Evolutionary conservation across 2,329 filamentous ascomycete species (phyloP).

Genomic region (Stenocarpella maydis): DNA sequence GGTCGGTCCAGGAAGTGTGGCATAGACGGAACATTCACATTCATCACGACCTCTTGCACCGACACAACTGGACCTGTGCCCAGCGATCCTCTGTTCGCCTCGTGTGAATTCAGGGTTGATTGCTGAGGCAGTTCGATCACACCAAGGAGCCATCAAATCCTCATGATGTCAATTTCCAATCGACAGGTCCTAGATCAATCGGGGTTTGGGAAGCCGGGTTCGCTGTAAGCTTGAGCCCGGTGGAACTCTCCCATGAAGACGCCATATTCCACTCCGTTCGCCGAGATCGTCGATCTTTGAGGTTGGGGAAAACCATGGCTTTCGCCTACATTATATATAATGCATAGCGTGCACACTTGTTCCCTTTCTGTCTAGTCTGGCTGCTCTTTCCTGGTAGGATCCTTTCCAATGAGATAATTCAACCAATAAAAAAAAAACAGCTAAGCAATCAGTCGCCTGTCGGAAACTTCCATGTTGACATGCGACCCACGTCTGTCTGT

Average conservation of each 20-base stretch:
- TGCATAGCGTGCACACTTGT: slow-evolving; percentile 2
- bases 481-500: too few species aligned
- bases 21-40: neutral
- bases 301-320: slow-evolving; percentile 90
- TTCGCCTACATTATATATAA: slow-evolving; percentile 66
- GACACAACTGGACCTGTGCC: slow-evolving; percentile 77
- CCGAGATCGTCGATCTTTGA: slow-evolving; percentile 91
- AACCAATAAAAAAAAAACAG: slow-evolving; percentile 8
- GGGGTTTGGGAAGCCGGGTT: slow-evolving; percentile 70
- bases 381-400: neutral
- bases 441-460: neutral
- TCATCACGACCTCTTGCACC: neutral
- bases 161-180: slow-evolving; percentile 90
- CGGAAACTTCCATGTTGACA: slow-evolving; percentile 8
- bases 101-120: slow-evolving; percentile 75
- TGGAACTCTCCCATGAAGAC: slow-evolving; percentile 65
- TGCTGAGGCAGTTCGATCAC: slow-evolving; percentile 87
- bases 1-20: neutral
- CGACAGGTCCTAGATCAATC: slow-evolving; percentile 93
- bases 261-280: slow-evolving; percentile 91
- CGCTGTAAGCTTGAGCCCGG: slow-evolving; percentile 76
- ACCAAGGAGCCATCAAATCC: slow-evolving; percentile 79
- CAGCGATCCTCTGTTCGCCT: slow-evolving; percentile 74
- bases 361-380: slow-evolving; percentile 11
- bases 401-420: neutral